Conservation (phyloP, 257 asterid genomes). For the Plantago elongata region DNA sequence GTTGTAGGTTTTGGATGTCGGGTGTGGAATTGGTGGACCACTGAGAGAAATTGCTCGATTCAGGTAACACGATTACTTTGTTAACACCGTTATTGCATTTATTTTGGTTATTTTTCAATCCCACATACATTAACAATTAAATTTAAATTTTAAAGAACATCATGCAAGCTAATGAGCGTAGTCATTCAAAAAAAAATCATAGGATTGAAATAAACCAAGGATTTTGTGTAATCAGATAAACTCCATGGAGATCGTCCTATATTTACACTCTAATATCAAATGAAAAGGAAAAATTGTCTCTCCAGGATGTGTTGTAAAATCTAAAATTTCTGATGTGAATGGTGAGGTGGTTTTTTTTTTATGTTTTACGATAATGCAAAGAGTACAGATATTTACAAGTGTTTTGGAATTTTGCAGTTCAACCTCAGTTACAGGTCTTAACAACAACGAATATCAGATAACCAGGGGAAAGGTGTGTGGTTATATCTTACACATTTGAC, state of each 20-base stretch:
- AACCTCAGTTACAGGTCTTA: slow-evolving; percentile 86
- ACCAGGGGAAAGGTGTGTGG: slow-evolving; percentile 73
- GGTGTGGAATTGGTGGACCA: slow-evolving; percentile 99
- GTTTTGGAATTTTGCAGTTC: slow-evolving; percentile 46
- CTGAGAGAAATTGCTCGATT: slow-evolving; percentile 89
- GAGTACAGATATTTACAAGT: too few relatives aligned
- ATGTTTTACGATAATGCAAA: too few relatives aligned
- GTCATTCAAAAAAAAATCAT: too few relatives aligned
- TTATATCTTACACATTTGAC: slow-evolving; percentile 1
- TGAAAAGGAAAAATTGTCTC: too few relatives aligned
- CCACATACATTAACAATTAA: too few relatives aligned
- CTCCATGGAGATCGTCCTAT: too few relatives aligned
- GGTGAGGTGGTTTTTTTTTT: too few relatives aligned
- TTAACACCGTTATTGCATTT: not conserved
- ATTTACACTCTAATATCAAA: too few relatives aligned
- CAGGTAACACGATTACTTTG: slow-evolving; percentile 43
- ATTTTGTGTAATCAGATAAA: too few relatives aligned
- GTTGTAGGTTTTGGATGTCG: slow-evolving; percentile 89
- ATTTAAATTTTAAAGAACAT: not conserved
- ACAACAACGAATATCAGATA: slow-evolving; percentile 96
- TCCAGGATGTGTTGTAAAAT: too few relatives aligned
- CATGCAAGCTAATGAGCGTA: not conserved
- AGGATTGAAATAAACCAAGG: too few relatives aligned
- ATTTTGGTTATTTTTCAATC: not conserved
- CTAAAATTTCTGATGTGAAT: too few relatives aligned